Conservation (phyloP, 1,284 basidiomycete genomes). For the Malassezia sympodialis region DNA sequence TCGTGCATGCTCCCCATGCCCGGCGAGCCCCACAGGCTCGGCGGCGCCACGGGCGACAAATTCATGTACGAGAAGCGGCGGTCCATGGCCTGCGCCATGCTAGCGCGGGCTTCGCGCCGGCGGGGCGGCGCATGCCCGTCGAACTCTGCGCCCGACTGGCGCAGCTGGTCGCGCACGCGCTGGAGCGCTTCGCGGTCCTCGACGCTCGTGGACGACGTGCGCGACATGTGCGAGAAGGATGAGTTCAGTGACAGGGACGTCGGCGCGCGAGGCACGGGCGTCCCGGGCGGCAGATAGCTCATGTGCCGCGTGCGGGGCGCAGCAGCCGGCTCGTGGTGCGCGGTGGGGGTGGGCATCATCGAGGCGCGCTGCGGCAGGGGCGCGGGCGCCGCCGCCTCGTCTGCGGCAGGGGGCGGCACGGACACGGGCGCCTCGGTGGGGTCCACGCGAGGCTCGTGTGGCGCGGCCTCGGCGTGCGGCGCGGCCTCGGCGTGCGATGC, state of each 20-base stretch:
- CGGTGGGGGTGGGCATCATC: background rate
- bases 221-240: slow-evolving; percentile 48
- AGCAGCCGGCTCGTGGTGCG: background rate
- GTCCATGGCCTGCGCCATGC: background rate
- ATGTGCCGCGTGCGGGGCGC: background rate
- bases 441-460: background rate
- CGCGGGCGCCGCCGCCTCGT: background rate
- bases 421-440: background rate
- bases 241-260: background rate
- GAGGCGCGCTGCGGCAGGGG: background rate
- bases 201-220: slow-evolving; percentile 50
- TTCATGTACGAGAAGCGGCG: background rate
- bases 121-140: background rate
- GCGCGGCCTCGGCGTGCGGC: too few species aligned
- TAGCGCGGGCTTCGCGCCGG: background rate
- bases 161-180: slow-evolving; percentile 51
- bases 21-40: background rate
- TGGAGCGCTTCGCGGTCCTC: slow-evolving; percentile 51
- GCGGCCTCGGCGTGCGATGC: background rate
- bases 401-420: too few species aligned
- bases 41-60: background rate
- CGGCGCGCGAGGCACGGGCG: background rate
- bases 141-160: slow-evolving; percentile 3
- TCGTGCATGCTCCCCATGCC: background rate
- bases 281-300: background rate